These are phyloP conservation scores for Talaromyces wortmannii DNA, from an alignment of 495 filamentous ascomycete species.

Conservation along the genomic window DNA sequence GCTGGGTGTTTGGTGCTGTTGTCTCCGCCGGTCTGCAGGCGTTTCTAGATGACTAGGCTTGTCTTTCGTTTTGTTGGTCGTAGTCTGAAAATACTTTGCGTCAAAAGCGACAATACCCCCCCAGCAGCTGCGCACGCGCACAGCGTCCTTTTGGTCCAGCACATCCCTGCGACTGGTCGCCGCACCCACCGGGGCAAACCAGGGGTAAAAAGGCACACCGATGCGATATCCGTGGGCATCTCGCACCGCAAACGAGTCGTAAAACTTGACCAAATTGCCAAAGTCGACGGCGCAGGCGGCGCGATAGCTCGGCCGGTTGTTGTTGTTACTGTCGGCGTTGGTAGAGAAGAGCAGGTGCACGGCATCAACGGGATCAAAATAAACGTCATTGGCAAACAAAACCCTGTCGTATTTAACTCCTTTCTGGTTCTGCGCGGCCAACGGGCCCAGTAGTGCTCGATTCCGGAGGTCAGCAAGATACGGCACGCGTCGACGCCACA, in stretches of 20 bases:
- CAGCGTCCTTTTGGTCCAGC: constrained; percentile 54
- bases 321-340: no score
- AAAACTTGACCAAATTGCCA: constrained; percentile 69
- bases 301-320: no score
- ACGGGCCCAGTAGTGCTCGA: constrained; percentile 53
- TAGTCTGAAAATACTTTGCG: constrained; percentile 51
- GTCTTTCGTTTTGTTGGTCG: neutral
- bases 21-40: neutral
- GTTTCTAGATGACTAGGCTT: neutral
- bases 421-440: constrained; percentile 34
- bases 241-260: constrained; percentile 74
- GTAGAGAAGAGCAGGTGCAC: constrained; percentile 70
- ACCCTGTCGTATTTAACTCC: constrained; percentile 53
- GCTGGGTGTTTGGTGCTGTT: neutral
- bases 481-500: constrained; percentile 61
- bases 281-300: constrained; percentile 79
- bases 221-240: constrained; percentile 66
- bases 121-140: constrained; percentile 74
- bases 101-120: constrained; percentile 78
- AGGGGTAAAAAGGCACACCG: constrained; percentile 68
- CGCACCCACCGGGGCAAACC: constrained; percentile 56
- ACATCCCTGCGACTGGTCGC: constrained; percentile 54
- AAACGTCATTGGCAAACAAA: constrained; percentile 70
- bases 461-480: constrained; percentile 77
- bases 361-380: constrained; percentile 64